These are phyloP conservation scores for Myrica gale DNA, from an alignment of 306 rosid genomes.

Conservation along the genomic window DNA sequence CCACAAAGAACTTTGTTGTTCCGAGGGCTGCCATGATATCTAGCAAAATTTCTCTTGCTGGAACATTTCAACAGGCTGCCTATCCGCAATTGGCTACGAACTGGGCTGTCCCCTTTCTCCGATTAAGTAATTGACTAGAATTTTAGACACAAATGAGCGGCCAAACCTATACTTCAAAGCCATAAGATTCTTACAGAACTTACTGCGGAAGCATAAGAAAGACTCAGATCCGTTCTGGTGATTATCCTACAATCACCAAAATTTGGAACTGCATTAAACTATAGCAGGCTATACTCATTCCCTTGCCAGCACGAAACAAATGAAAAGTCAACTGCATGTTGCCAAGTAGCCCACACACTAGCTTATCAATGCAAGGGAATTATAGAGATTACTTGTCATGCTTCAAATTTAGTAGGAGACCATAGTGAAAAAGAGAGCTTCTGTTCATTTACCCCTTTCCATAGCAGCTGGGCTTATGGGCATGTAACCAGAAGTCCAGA, in stretches of 20 bases:
- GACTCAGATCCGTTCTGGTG: not conserved
- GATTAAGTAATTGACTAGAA: not conserved
- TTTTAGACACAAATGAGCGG: not conserved
- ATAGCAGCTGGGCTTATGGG: slow-evolving; percentile 65
- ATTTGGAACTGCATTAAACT: not conserved
- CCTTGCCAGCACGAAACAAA: not conserved
- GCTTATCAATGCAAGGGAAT: not conserved
- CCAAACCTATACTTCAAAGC: not conserved
- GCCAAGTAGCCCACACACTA: not conserved
- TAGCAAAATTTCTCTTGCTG: not conserved
- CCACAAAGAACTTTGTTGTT: too few species aligned
- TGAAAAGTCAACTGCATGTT: not conserved
- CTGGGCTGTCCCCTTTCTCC: not conserved
- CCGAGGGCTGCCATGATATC: too few species aligned
- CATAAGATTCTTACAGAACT: not conserved
- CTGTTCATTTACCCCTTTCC: slow-evolving; percentile 34
- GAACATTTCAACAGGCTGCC: not conserved
- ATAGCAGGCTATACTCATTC: not conserved
- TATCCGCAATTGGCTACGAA: not conserved
- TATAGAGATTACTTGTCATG: not conserved
- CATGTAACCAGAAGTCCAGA: slow-evolving; percentile 72
- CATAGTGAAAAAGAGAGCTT: not conserved
- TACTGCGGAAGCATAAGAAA: not conserved
- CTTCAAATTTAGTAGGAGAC: not conserved
- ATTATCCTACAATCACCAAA: not conserved